Evolutionary conservation across 176 grass and related monocot species (phyloP).

Genomic region (Sorghum bicolor): DNA sequence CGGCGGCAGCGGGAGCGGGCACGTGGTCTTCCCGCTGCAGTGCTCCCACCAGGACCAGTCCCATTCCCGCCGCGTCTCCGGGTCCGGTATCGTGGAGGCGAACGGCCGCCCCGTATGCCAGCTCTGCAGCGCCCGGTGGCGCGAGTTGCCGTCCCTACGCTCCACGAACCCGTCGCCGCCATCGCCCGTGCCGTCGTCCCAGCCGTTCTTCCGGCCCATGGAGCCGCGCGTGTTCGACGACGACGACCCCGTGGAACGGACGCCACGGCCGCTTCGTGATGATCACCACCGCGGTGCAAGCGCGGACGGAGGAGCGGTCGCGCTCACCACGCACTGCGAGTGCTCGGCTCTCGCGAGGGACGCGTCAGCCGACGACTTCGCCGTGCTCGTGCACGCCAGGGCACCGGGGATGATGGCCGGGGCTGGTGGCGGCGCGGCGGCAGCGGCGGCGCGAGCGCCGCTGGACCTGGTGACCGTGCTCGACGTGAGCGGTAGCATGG

Average conservation of each 20-base stretch:
- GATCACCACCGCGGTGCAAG: neutral
- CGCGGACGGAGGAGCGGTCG: slow-evolving; percentile 17
- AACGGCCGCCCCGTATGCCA: slow-evolving; percentile 50
- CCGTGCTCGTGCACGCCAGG: slow-evolving; percentile 53
- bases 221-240: slow-evolving; percentile 52
- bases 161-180: slow-evolving; percentile 19
- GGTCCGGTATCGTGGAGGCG: slow-evolving; percentile 19
- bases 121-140: slow-evolving; percentile 55
- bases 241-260: slow-evolving; percentile 32
- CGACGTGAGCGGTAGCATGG: slow-evolving; percentile 93
- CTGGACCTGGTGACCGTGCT: slow-evolving; percentile 79
- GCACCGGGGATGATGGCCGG: slow-evolving; percentile 9
- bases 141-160: slow-evolving; percentile 50
- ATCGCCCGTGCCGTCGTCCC: neutral
- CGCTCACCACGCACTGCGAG: slow-evolving; percentile 53
- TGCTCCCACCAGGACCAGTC: slow-evolving; percentile 70
- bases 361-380: slow-evolving; percentile 39
- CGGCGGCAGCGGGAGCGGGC: slow-evolving; percentile 17
- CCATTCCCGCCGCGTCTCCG: slow-evolving; percentile 58
- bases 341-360: slow-evolving; percentile 40
- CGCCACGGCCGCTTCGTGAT: slow-evolving; percentile 7
- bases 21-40: slow-evolving; percentile 54
- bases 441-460: slow-evolving; percentile 16
- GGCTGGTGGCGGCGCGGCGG: neutral
- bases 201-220: slow-evolving; percentile 40